Base-by-base conservation (phyloP, 805 yeast species). In the Ogataea pini region DNA sequence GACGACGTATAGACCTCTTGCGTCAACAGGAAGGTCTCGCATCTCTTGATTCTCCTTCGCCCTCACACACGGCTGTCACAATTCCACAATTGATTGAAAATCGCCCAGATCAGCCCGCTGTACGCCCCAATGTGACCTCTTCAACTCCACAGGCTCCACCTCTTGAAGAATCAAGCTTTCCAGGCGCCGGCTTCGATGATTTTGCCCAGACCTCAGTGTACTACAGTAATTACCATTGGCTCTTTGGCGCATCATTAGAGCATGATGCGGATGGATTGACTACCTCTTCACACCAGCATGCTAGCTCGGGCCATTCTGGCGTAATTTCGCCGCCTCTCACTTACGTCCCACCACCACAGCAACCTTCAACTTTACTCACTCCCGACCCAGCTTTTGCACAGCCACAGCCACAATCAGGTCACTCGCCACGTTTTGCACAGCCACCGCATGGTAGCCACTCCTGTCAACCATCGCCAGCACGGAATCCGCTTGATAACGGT, bases 161-260 rank as follows among this genome's bases (percentile, higher is more conserved):
- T 3, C 17, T 14, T 3, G 17, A n/a, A 8, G 18, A 3, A 3
- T 4, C 34, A 31, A 14, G 13, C 31, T 4, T 28, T 12, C 31
- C 9, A 5, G 34, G 13, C 34, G 17, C 10, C 22, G 27, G 22
- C 3, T 20, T 22, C 7, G 34, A 33, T 22, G 24, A n/a, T 18
- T 20, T 16, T 12, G 24, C 29, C 8, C 34, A 31, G 9, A 16
- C n/a, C 13, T 19, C 34, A 1, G 48, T 38, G 8, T 25, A 24
- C 7, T 14, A 38, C 33, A 28, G 34, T 27, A 47, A 29, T 18
- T 40, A 39, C 43, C 34, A 46, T 18, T 39, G 47, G 55, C 28
- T 58, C 50, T 31, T 53, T 53, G 45, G 57, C 44, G 42, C 37
- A n/a, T 36, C 40, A 22, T 14, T 31, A n/a, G 34, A 31, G 34